Base-by-base conservation (phyloP, 2,329 filamentous ascomycete species). In the Ophiostoma sp. region DNA sequence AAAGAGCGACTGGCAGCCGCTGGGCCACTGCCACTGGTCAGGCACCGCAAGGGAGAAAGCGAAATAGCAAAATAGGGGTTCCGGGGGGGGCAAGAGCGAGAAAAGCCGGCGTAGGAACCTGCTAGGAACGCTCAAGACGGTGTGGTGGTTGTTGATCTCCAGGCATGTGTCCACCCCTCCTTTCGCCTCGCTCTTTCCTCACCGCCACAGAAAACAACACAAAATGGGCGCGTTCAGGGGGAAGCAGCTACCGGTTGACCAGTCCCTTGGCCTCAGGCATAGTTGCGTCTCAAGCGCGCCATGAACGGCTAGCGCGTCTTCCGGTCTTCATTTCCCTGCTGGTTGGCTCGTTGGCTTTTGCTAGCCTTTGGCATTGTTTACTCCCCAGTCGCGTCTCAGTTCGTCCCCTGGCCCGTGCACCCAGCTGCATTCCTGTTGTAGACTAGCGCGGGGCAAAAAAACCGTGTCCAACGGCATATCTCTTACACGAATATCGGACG, bases 201-300 rank as follows among this genome's bases (percentile, higher is more conserved):
- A 69, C 66, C 66, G 66, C 66, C 28, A 69, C 39, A 52, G 19
- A 22, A n/a, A 9, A 7, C 15, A 28, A 7, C 7, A 12, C 5
- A 33, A 33, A 33, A n/a, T 8, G n/a, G 15, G 15, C 25, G 25
- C n/a, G 50, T 45, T 28, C 52, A 59, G 48, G 52, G 69, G 59
- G 59, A 63, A 64, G 36, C 59, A 64, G n/a, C 36, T 66, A 69
- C 71, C 42, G 42, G 42, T 39, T n/a, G n/a, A n/a, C n/a, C n/a
- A n/a, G 63, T 50, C n/a, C 57, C 17, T 57, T 42, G 31, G 74
- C 73, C 75, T 76, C 59, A 76, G 75, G 73, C 74, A 76, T 12
- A 25, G 28, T 4, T 71, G 59, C 71, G 55, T 64, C 39, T 9
- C 42, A 70, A 55, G 48, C 50, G 52, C 48, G 50, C 52, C 70